Conservation (phyloP, 2,329 filamentous ascomycete species). For the Hypoxylon sp. region DNA sequence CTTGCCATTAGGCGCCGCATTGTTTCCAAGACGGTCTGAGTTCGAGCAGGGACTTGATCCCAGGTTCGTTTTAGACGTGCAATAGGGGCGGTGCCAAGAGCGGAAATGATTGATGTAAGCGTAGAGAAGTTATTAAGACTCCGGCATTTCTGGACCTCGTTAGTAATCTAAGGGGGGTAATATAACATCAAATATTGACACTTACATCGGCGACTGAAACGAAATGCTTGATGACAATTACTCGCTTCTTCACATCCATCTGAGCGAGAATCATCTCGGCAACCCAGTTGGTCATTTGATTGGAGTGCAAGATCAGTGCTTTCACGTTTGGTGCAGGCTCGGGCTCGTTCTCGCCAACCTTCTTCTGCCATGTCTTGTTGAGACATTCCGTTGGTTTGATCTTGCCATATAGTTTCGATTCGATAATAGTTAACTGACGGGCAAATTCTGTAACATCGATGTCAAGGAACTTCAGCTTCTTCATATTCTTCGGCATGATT, state of each 20-base stretch:
- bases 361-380: conserved; percentile 99
- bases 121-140: conserved; percentile 96
- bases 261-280: conserved; percentile 99
- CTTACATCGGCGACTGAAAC: conserved; percentile 94
- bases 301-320: conserved; percentile 95
- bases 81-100: conserved; percentile 93
- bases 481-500: conserved; percentile 99
- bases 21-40: conserved; percentile 82
- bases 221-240: conserved; percentile 98
- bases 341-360: conserved; percentile 82
- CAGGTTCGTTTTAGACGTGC: conserved; percentile 94
- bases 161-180: conserved; percentile 43
- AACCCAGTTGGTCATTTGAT: conserved; percentile 99
- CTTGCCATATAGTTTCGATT: conserved; percentile 93
- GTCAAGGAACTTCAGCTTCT: conserved; percentile 98
- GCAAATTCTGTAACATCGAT: conserved; percentile 97
- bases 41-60: conserved; percentile 91
- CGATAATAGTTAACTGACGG: conserved; percentile 96
- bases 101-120: conserved; percentile 96
- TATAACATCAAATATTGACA: conserved; percentile 46
- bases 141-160: conserved; percentile 83
- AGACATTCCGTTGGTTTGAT: conserved; percentile 96
- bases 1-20: conserved; percentile 97
- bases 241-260: conserved; percentile 93
- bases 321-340: conserved; percentile 96